Conservation (phyloP, 1,139 yeast genomes). For the Debaryomyces fabryi region DNA sequence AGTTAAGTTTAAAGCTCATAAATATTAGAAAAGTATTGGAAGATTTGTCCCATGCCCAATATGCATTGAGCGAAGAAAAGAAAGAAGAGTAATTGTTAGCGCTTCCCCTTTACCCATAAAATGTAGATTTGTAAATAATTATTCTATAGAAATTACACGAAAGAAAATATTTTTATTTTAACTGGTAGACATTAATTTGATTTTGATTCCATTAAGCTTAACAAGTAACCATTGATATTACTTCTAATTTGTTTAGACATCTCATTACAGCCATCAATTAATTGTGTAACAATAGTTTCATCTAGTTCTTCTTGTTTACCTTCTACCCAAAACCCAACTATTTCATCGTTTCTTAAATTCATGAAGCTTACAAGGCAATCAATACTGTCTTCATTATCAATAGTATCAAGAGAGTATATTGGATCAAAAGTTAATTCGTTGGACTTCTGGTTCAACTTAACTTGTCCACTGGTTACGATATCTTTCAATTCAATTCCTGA, state of each 20-base stretch:
- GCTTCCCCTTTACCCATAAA: not conserved
- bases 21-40: conserved; percentile 46
- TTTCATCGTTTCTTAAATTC: conserved; percentile 55
- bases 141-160: conserved; percentile 1
- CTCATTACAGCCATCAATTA: conserved; percentile 42
- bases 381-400: conserved; percentile 22
- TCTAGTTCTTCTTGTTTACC: conserved; percentile 33
- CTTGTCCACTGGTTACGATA: conserved; percentile 73
- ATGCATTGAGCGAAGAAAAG: conserved; percentile 20
- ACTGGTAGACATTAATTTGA: conserved; percentile 4
- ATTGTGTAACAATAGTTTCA: conserved; percentile 29
- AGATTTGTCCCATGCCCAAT: conserved; percentile 39
- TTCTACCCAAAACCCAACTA: conserved; percentile 60
- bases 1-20: conserved; percentile 45
- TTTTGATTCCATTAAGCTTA: conserved; percentile 9
- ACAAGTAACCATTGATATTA: conserved; percentile 42
- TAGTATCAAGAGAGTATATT: conserved; percentile 13
- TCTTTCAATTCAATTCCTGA: conserved; percentile 81
- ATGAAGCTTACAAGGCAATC: conserved; percentile 54
- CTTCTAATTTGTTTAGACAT: conserved; percentile 49
- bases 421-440: conserved; percentile 25
- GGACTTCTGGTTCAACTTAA: conserved; percentile 20
- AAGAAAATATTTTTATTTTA: not conserved
- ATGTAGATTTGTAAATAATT: conserved; percentile 7
- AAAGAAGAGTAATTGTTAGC: conserved; percentile 13